Evolutionary conservation across 192 early-diverging fungal genomes (phyloP).

Genomic region (Coemansia erecta): DNA sequence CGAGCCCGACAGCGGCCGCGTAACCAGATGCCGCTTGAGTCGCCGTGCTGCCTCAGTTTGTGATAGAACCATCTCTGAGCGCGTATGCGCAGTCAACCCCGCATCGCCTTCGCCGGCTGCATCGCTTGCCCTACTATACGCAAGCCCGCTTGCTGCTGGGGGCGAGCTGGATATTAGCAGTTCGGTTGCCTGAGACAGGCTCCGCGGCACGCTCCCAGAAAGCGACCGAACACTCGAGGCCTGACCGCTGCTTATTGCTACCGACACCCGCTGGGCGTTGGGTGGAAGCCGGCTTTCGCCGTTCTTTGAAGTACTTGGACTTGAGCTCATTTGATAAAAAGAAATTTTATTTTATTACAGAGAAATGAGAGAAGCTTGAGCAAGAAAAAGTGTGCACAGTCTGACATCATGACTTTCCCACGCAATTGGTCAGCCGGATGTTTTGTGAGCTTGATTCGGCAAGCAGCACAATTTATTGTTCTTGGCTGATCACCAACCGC

Average conservation of each 20-base stretch:
- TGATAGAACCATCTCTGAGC: conserved; percentile 34
- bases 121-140: background rate
- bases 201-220: conserved; percentile 12
- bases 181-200: conserved; percentile 33
- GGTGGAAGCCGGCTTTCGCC: conserved; percentile 18
- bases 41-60: conserved; percentile 60
- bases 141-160: conserved; percentile 10
- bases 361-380: too few species aligned
- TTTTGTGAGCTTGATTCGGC: too few species aligned
- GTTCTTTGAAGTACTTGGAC: background rate
- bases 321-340: background rate
- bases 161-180: conserved; percentile 28
- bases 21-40: conserved; percentile 69
- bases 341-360: too few species aligned
- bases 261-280: conserved; percentile 29
- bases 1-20: conserved; percentile 47
- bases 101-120: conserved; percentile 18
- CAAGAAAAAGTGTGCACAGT: too few species aligned
- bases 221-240: conserved; percentile 13
- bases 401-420: too few species aligned
- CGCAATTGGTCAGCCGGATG: too few species aligned
- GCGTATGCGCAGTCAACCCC: conserved; percentile 1
- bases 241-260: conserved; percentile 8
- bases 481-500: too few species aligned
- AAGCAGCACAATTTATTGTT: too few species aligned